These are phyloP conservation scores for Chlorophyllum brunneum DNA, from an alignment of 768 basidiomycete genomes.

Conservation along the genomic window DNA sequence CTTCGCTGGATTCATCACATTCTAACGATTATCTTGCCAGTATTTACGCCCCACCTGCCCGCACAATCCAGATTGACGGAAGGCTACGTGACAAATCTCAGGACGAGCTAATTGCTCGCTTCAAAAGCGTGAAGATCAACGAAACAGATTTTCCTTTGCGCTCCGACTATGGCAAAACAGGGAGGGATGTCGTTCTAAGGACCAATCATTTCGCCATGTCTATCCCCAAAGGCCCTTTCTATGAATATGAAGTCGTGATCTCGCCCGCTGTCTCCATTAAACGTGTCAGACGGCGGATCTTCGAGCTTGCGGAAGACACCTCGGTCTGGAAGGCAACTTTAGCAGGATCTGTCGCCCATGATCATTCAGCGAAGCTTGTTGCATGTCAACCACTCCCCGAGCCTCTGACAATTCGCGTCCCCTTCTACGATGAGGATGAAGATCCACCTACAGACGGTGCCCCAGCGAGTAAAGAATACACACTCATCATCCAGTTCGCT, in stretches of 20 bases:
- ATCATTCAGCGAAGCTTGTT: conserved; percentile 49
- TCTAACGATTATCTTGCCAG: conserved; percentile 23
- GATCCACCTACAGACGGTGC: conserved; percentile 33
- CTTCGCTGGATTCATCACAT: too few species aligned
- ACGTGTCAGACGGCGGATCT: conserved; percentile 55
- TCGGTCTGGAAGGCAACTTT: conserved; percentile 44
- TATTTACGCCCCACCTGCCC: conserved; percentile 33
- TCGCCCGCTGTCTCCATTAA: conserved; percentile 46
- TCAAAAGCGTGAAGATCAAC: conserved; percentile 28
- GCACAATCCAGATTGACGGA: conserved; percentile 36
- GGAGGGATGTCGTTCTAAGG: conserved; percentile 46
- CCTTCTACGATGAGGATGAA: conserved; percentile 51
- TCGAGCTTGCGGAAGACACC: conserved; percentile 56
- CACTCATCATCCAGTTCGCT: conserved; percentile 36
- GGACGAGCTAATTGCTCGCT: conserved; percentile 35
- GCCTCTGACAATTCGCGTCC: conserved; percentile 39
- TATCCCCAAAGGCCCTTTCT: conserved; percentile 43
- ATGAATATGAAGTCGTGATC: conserved; percentile 62
- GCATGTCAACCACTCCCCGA: conserved; percentile 42
- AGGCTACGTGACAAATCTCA: conserved; percentile 40
- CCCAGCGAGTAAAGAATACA: conserved; percentile 39
- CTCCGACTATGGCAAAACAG: conserved; percentile 53
- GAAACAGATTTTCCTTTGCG: conserved; percentile 49
- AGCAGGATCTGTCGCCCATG: conserved; percentile 49
- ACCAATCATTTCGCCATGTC: conserved; percentile 68